Conservation (phyloP, 164 flowering plant genomes). For the Liquidambar formosana region DNA sequence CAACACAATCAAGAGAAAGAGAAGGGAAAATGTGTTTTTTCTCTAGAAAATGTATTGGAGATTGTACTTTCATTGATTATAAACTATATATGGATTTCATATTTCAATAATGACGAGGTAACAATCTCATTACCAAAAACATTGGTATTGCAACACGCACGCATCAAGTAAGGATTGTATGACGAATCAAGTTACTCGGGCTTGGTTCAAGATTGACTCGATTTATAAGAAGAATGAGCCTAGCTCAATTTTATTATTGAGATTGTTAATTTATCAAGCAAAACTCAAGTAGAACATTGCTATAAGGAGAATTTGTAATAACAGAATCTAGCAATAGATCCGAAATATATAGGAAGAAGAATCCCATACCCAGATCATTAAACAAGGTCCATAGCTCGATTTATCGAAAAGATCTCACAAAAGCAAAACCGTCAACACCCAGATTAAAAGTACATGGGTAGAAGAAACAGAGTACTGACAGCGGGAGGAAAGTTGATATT, state of each 20-base stretch:
- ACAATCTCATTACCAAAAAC: no score
- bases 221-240: no score
- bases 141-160: no score
- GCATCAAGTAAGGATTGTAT: no score
- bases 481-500: constrained; percentile 61
- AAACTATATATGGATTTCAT: not conserved
- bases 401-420: constrained; percentile 4
- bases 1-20: not conserved
- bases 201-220: no score
- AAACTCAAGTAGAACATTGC: no score
- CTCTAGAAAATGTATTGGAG: not conserved
- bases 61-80: not conserved
- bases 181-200: no score
- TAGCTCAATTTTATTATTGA: no score
- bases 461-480: constrained; percentile 41
- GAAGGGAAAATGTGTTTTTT: not conserved
- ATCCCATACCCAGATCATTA: not conserved
- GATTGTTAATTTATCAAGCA: no score
- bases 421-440: not conserved
- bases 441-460: not conserved
- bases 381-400: not conserved
- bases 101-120: no score
- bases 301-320: not conserved
- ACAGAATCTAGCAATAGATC: not conserved
- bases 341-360: constrained; percentile 1